phyloP scores from a whole-genome alignment of 352 stramenopile genomes.

The Globisporangium uncinulatum region DNA sequence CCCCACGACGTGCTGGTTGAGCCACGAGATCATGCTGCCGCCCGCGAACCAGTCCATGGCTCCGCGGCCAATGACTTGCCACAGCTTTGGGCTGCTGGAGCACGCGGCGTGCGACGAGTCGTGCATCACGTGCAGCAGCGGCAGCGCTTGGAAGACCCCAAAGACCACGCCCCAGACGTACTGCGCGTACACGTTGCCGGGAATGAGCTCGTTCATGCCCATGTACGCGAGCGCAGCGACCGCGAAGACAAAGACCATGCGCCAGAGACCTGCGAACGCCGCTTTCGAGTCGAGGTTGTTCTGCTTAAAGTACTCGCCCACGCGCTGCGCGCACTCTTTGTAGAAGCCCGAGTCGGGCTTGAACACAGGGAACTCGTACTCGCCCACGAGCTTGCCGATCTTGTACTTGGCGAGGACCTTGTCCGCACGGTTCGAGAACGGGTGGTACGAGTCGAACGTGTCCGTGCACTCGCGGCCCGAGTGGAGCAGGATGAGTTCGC shows the following conservation, averaged over 20 bases:
- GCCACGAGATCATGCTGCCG: conserved; percentile 91
- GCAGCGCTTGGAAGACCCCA: conserved; percentile 85
- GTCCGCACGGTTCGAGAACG: conserved; percentile 78
- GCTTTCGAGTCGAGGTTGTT: conserved; percentile 88
- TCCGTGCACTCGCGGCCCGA: conserved; percentile 79
- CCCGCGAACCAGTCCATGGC: conserved; percentile 90
- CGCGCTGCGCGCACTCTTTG: conserved; percentile 75
- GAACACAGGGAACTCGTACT: conserved; percentile 86
- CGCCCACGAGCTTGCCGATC: conserved; percentile 72
- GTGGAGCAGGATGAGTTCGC: conserved; percentile 77
- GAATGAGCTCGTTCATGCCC: conserved; percentile 67
- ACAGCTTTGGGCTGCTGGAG: conserved; percentile 71
- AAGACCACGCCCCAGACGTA: conserved; percentile 81
- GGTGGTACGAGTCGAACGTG: conserved; percentile 91
- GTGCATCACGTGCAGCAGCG: conserved; percentile 92
- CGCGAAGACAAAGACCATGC: conserved; percentile 80
- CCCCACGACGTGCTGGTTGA: conserved; percentile 94
- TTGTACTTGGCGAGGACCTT: conserved; percentile 84
- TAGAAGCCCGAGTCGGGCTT: conserved; percentile 91
- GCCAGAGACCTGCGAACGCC: conserved; percentile 74
- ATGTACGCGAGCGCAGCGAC: conserved; percentile 61
- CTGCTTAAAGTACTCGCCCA: conserved; percentile 86
- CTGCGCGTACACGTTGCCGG: conserved; percentile 46
- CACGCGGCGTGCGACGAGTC: conserved; percentile 89
- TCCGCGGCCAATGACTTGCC: conserved; percentile 67